Evolutionary conservation across 495 filamentous ascomycete genomes (phyloP).

Genomic region (Penicillium flavigenum): DNA sequence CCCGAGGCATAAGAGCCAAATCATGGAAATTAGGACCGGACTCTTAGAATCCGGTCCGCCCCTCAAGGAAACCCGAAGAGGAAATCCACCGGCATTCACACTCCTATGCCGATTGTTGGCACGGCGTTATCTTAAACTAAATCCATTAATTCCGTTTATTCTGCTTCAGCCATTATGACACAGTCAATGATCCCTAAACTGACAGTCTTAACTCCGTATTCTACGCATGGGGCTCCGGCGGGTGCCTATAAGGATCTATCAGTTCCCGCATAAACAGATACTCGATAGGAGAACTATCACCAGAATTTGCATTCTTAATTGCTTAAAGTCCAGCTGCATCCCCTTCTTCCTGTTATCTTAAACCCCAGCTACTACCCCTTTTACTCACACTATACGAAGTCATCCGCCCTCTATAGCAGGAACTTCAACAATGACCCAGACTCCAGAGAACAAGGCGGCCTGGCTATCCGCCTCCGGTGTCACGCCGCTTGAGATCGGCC

Average conservation of each 20-base stretch:
- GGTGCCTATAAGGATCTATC: not conserved
- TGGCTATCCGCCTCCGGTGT: not conserved
- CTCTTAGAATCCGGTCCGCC: not conserved
- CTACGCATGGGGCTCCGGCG: not conserved
- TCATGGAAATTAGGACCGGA: not conserved
- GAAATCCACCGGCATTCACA: conserved; percentile 1
- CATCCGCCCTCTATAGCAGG: not conserved
- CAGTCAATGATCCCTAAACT: not conserved
- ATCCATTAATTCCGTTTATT: conserved; percentile 1
- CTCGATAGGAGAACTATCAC: not conserved
- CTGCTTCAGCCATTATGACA: not conserved
- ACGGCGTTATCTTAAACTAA: conserved; percentile 1
- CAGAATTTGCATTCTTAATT: not conserved
- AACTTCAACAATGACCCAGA: not conserved
- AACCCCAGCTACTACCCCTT: not conserved
- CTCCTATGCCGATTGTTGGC: not conserved
- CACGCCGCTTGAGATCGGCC: not conserved
- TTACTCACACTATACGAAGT: not conserved
- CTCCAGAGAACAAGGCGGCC: not conserved
- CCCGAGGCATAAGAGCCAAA: no score
- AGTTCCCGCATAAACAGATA: not conserved
- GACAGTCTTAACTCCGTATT: not conserved
- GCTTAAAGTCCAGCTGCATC: not conserved
- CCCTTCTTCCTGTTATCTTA: not conserved
- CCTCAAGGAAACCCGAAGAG: not conserved